These are phyloP conservation scores for Phaeotremella skinneri DNA, from an alignment of 768 basidiomycete species.

Conservation along the genomic window DNA sequence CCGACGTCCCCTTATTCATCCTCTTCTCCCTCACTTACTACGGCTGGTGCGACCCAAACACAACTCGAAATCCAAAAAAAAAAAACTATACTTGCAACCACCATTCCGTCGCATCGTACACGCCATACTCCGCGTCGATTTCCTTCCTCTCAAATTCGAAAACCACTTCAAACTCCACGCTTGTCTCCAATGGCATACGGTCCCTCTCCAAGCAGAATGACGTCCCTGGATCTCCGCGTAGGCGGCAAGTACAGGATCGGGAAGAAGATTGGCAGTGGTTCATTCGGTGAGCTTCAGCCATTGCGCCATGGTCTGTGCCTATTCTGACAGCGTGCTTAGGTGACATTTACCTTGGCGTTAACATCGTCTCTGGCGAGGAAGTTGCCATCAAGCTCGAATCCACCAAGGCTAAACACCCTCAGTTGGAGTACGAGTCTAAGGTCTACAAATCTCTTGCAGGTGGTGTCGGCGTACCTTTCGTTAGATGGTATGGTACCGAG, in stretches of 20 bases:
- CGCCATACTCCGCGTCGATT: not conserved
- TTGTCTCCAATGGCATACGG: constrained; percentile 4
- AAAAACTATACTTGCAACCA: not conserved
- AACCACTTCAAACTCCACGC: not conserved
- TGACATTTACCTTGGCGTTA: constrained; percentile 98
- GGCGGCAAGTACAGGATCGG: constrained; percentile 81
- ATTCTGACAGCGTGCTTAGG: constrained; percentile 57
- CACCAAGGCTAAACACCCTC: constrained; percentile 99
- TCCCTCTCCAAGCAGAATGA: constrained; percentile 27
- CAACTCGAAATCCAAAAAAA: not conserved
- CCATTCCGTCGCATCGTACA: constrained; percentile 1
- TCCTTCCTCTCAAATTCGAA: constrained; percentile 1
- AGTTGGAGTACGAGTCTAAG: constrained; percentile 85
- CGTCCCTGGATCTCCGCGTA: constrained; percentile 49
- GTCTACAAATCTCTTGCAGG: constrained; percentile 90
- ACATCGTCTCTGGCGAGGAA: constrained; percentile 99
- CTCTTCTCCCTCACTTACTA: constrained; percentile 7
- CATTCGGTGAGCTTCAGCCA: constrained; percentile 69
- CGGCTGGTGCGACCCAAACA: too few species aligned
- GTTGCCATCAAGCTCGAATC: constrained; percentile 99
- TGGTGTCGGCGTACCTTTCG: constrained; percentile 83
- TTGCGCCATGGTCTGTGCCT: not conserved
- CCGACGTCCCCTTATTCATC: not conserved
- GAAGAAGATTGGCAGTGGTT: constrained; percentile 98
- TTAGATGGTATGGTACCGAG: constrained; percentile 87